Percentiles rank a stretch among this genome's conserved stretches.
Evolutionary conservation across 306 rosid species (phyloP).

Genomic region (Castanea sativa): DNA sequence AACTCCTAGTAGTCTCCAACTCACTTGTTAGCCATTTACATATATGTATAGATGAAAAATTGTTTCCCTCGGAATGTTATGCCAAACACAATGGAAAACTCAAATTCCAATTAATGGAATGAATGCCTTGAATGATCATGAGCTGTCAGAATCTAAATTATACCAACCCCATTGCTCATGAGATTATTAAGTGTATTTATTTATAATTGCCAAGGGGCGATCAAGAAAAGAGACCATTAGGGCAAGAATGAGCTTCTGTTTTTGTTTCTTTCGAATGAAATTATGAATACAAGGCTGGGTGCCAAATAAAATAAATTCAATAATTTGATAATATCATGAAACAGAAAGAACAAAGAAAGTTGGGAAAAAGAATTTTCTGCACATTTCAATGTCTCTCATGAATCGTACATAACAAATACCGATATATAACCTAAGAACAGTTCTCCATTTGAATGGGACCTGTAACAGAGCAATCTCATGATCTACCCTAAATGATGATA

Average conservation of each 20-base stretch:
- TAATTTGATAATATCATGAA: not conserved
- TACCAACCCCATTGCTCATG: too few species aligned
- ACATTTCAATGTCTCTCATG: conserved; percentile 63
- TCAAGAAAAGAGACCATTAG: not conserved
- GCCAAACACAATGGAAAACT: too few species aligned
- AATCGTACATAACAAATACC: conserved; percentile 72
- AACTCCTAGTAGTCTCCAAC: too few species aligned
- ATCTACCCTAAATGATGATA: conserved; percentile 59
- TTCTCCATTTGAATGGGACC: conserved; percentile 63
- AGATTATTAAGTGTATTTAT: not conserved
- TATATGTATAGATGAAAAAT: too few species aligned
- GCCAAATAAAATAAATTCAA: not conserved
- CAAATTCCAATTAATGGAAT: too few species aligned
- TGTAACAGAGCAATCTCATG: conserved; percentile 68
- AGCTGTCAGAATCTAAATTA: too few species aligned
- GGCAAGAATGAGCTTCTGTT: not conserved
- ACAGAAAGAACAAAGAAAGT: not conserved
- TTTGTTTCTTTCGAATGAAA: not conserved
- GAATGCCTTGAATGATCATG: too few species aligned
- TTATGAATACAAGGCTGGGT: not conserved
- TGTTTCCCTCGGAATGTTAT: too few species aligned
- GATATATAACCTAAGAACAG: conserved; percentile 59
- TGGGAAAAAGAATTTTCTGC: conserved; percentile 62
- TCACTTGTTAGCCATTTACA: too few species aligned
- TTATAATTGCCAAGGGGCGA: not conserved